These are phyloP conservation scores for Amanita polypyramis DNA, from an alignment of 768 basidiomycete genomes.

Conservation along the genomic window DNA sequence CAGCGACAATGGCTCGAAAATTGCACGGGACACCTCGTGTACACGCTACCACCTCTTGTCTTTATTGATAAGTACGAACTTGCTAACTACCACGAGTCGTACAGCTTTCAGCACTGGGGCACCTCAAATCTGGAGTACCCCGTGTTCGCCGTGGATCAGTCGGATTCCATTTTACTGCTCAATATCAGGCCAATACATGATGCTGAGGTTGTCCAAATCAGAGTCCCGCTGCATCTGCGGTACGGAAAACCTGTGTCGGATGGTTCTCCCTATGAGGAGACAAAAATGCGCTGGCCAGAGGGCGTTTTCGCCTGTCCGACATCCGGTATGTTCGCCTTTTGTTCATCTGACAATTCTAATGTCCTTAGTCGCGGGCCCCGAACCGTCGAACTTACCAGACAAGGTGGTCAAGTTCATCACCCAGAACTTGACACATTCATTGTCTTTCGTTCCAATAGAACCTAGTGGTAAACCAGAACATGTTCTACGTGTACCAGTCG, in stretches of 20 bases:
- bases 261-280: constrained; percentile 9
- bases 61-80: constrained; percentile 43
- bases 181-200: constrained; percentile 10
- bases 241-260: constrained; percentile 23
- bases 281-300: constrained; percentile 24
- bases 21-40: constrained; percentile 31
- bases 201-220: constrained; percentile 17
- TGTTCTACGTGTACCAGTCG: constrained; percentile 27
- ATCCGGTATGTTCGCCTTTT: constrained; percentile 10
- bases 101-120: constrained; percentile 31
- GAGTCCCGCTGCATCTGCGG: constrained; percentile 36
- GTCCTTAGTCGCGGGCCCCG: not conserved
- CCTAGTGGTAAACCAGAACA: constrained; percentile 9
- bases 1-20: constrained; percentile 5
- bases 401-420: not conserved
- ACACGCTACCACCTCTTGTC: constrained; percentile 28
- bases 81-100: constrained; percentile 23
- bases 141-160: constrained; percentile 23
- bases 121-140: constrained; percentile 37
- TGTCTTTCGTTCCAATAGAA: constrained; percentile 3
- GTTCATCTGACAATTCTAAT: not conserved
- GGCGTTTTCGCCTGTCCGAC: constrained; percentile 28
- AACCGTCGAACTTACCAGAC: not conserved
- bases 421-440: not conserved
- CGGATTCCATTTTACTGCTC: constrained; percentile 17